Percentiles rank a stretch among this genome's conserved stretches.
These are phyloP conservation scores for Amphicarpaea edgeworthii DNA, from an alignment of 306 rosid species.

Conservation along the genomic window DNA sequence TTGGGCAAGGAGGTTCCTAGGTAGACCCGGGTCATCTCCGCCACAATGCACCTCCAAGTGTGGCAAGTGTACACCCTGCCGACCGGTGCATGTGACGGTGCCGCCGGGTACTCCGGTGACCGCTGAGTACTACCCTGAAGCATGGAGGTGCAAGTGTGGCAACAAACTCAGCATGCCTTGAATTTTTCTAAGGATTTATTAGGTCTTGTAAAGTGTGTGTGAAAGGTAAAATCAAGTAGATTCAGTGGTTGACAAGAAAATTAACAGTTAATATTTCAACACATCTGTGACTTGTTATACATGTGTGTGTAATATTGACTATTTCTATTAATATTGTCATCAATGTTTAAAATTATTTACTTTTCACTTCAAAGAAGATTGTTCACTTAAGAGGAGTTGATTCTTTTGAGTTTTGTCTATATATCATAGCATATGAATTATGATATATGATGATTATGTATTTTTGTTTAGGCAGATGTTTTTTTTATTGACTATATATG, in stretches of 20 bases:
- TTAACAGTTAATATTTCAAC: neutral
- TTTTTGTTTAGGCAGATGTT: neutral
- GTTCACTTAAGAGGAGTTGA: neutral
- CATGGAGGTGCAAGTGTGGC: slow-evolving; percentile 99
- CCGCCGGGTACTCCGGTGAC: slow-evolving; percentile 92
- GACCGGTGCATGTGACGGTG: slow-evolving; percentile 88
- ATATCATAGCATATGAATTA: slow-evolving; percentile 1
- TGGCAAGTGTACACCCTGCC: slow-evolving; percentile 80
- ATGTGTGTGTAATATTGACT: neutral
- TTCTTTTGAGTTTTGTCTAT: neutral
- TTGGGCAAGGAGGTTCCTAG: slow-evolving; percentile 61
- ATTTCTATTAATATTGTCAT: neutral
- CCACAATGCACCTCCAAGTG: slow-evolving; percentile 83
- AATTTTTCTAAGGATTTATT: neutral
- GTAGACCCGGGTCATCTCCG: slow-evolving; percentile 82
- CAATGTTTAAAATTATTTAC: neutral
- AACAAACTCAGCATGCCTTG: slow-evolving; percentile 88
- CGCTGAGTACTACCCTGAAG: slow-evolving; percentile 88
- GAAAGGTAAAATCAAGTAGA: neutral
- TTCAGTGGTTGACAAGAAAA: neutral
- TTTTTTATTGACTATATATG: slow-evolving; percentile 15
- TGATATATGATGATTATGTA: slow-evolving; percentile 22
- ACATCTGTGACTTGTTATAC: neutral
- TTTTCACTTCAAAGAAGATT: neutral
- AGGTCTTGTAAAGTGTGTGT: neutral